These are phyloP conservation scores for Haplosporangium gracile DNA, from an alignment of 192 early-diverging fungal species.

Conservation along the genomic window DNA sequence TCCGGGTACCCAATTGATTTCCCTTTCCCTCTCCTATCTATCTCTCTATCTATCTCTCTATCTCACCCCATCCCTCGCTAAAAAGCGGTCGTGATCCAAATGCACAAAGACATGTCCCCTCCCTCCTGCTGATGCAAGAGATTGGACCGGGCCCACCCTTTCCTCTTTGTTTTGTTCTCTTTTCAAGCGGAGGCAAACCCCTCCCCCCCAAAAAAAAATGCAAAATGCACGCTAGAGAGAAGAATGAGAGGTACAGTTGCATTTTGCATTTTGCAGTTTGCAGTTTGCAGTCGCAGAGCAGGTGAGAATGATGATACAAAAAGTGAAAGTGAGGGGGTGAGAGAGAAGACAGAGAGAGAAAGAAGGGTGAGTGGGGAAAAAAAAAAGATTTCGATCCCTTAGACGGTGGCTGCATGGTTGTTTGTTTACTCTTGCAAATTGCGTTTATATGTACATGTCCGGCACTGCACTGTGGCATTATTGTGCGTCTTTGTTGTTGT, in stretches of 20 bases:
- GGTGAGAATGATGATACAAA: background rate
- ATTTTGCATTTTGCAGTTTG: background rate
- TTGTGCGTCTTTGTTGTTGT: too few relatives aligned
- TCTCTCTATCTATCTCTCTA: background rate
- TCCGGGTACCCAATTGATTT: background rate
- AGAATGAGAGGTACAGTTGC: background rate
- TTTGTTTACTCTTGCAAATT: background rate
- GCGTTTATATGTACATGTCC: background rate
- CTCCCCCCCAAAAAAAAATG: too few relatives aligned
- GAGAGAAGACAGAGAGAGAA: background rate
- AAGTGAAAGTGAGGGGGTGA: background rate
- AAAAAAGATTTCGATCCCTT: background rate
- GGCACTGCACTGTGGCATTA: too few relatives aligned
- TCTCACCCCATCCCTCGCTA: background rate
- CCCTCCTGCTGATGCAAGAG: background rate
- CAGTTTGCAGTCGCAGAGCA: background rate
- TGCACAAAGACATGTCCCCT: background rate
- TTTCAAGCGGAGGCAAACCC: background rate
- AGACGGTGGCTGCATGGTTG: background rate
- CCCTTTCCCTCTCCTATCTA: background rate
- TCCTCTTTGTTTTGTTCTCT: background rate
- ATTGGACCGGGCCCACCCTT: background rate
- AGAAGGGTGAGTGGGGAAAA: background rate
- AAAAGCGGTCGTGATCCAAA: background rate
- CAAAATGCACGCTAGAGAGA: background rate